These are phyloP conservation scores for Verticillium longisporum DNA, from an alignment of 2,329 filamentous ascomycete species.

Conservation along the genomic window DNA sequence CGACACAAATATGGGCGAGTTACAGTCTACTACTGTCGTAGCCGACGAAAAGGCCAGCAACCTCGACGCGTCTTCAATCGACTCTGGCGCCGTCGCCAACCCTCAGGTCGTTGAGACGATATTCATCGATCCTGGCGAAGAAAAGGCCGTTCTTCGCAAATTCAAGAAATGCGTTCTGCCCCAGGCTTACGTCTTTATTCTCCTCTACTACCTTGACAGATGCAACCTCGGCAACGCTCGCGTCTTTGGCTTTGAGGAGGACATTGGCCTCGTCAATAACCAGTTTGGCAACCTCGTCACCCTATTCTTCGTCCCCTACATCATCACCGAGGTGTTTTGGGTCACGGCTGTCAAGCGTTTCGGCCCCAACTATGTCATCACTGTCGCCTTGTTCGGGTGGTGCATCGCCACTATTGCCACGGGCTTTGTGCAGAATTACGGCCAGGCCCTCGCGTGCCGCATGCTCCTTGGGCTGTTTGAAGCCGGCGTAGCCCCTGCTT, in stretches of 20 bases:
- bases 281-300: conserved; percentile 50
- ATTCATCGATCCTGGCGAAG: conserved; percentile 1
- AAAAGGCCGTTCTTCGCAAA: conserved; percentile 33
- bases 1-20: neutral
- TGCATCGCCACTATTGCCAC: conserved; percentile 16
- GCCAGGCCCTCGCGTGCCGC: conserved; percentile 13
- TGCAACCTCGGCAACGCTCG: conserved; percentile 48
- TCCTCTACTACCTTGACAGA: conserved; percentile 49
- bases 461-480: conserved; percentile 22
- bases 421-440: conserved; percentile 15
- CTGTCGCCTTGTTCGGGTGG: conserved; percentile 18
- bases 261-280: conserved; percentile 46
- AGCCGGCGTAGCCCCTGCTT: conserved; percentile 20
- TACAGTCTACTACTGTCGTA: neutral
- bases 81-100: neutral
- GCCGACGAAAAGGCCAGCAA: neutral
- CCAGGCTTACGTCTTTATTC: conserved; percentile 39
- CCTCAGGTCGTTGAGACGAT: neutral
- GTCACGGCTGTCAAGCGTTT: conserved; percentile 17
- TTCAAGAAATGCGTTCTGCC: conserved; percentile 46
- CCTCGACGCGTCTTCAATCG: neutral
- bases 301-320: conserved; percentile 29
- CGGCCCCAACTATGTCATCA: conserved; percentile 13
- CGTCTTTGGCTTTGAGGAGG: conserved; percentile 43
- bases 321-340: conserved; percentile 13